Percentiles rank a stretch among this genome's conserved stretches.
These are phyloP conservation scores for Catharanthus roseus DNA, from an alignment of 257 asterid genomes.

Conservation along the genomic window DNA sequence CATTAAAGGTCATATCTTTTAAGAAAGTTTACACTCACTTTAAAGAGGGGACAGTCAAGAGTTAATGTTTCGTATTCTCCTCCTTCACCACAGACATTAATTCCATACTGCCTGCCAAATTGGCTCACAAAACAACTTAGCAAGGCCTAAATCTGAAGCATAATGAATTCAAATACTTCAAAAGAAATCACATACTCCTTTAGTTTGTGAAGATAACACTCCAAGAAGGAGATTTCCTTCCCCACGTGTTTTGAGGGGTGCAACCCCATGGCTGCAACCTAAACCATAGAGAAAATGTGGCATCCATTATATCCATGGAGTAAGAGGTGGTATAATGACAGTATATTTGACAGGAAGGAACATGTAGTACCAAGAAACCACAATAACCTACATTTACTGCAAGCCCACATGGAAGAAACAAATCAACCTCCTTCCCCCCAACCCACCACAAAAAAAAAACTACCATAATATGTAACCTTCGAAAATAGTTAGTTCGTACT, in stretches of 20 bases:
- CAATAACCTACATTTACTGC: not conserved
- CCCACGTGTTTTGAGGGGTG: slow-evolving; percentile 92
- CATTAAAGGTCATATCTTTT: slow-evolving; percentile 3
- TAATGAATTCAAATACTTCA: slow-evolving; percentile 5
- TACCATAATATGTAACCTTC: too few relatives aligned
- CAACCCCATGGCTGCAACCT: slow-evolving; percentile 98
- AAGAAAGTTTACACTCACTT: slow-evolving; percentile 40
- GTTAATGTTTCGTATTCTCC: slow-evolving; percentile 98
- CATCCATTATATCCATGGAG: not conserved
- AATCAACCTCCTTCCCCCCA: not conserved
- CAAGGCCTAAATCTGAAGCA: slow-evolving; percentile 18
- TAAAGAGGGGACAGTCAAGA: slow-evolving; percentile 91
- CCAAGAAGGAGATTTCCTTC: slow-evolving; percentile 59
- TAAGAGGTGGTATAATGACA: not conserved
- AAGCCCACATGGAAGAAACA: not conserved
- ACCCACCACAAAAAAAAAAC: too few relatives aligned
- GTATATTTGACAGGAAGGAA: not conserved
- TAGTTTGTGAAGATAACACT: slow-evolving; percentile 76
- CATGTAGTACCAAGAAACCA: not conserved
- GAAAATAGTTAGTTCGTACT: too few relatives aligned
- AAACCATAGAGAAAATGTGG: slow-evolving; percentile 16
- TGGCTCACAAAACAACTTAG: slow-evolving; percentile 15
- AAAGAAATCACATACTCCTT: slow-evolving; percentile 59
- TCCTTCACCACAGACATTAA: slow-evolving; percentile 97
- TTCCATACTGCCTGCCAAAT: slow-evolving; percentile 75